phyloP scores from a whole-genome alignment of 352 stramenopile genomes.

The Pythium dissimile region DNA sequence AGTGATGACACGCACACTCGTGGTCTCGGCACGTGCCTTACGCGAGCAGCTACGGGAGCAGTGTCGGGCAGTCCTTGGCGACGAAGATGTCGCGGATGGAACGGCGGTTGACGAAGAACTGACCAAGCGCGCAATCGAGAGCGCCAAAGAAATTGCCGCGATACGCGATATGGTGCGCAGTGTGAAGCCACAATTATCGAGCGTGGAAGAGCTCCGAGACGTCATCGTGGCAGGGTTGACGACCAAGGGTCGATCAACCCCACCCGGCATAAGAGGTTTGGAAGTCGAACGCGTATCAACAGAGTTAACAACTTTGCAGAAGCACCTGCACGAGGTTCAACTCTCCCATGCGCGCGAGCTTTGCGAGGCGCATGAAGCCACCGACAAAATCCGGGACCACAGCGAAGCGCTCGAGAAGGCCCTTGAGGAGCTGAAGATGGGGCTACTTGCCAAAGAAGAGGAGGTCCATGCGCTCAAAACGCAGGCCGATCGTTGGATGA shows the following conservation, averaged over 20 bases:
- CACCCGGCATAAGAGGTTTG: not conserved
- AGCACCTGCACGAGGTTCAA: conserved; percentile 23
- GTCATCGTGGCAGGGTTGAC: not conserved
- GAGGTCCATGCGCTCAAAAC: conserved; percentile 37
- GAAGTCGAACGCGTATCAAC: conserved; percentile 14
- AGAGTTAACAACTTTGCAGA: conserved; percentile 20
- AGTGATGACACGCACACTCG: conserved; percentile 40
- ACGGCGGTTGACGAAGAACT: conserved; percentile 14
- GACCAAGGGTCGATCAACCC: not conserved
- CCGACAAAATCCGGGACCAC: conserved; percentile 34
- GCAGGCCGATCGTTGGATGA: conserved; percentile 23
- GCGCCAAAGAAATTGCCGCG: conserved; percentile 6
- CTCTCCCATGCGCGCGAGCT: conserved; percentile 22
- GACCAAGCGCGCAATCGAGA: conserved; percentile 5
- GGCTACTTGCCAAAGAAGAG: conserved; percentile 39
- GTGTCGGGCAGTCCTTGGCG: conserved; percentile 10
- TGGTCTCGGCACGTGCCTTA: conserved; percentile 20
- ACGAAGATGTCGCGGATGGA: conserved; percentile 12
- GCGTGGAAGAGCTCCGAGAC: not conserved
- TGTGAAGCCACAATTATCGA: not conserved
- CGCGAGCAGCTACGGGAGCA: conserved; percentile 24
- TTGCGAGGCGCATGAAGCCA: conserved; percentile 25
- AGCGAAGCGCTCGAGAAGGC: conserved; percentile 32
- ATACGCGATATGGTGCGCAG: not conserved
- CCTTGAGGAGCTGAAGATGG: conserved; percentile 39